These are phyloP conservation scores for Phoma sp. DNA, from an alignment of 2,329 filamentous ascomycete species.

Conservation along the genomic window DNA sequence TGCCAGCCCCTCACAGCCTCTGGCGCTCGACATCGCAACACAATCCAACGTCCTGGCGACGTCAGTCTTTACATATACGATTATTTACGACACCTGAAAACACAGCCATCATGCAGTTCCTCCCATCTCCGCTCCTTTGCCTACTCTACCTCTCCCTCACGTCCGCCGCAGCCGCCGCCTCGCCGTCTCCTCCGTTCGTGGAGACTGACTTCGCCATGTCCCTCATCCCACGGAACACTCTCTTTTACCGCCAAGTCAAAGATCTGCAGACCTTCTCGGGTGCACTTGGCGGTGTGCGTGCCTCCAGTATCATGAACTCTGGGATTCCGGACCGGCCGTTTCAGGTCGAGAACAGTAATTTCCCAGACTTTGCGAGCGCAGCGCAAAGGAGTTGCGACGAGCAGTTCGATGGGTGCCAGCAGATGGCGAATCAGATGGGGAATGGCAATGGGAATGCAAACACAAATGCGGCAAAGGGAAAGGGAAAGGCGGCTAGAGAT, in stretches of 20 bases:
- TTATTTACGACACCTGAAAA: too few relatives aligned
- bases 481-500: constrained; percentile 5
- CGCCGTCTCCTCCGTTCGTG: constrained; percentile 33
- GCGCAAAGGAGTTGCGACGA: constrained; percentile 67
- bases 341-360: constrained; percentile 47
- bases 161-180: constrained; percentile 21
- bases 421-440: constrained; percentile 45
- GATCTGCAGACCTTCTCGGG: constrained; percentile 49
- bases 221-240: constrained; percentile 39
- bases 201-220: constrained; percentile 27
- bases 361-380: constrained; percentile 62
- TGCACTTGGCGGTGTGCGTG: constrained; percentile 59
- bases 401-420: constrained; percentile 65
- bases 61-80: background rate
- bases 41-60: background rate
- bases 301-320: constrained; percentile 57
- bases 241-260: constrained; percentile 41
- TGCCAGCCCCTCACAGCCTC: too few relatives aligned
- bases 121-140: constrained; percentile 29
- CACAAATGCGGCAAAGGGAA: background rate
- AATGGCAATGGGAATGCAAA: background rate
- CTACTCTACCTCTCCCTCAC: constrained; percentile 27
- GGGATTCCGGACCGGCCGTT: constrained; percentile 56
- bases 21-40: too few relatives aligned
- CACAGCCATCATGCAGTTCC: constrained; percentile 17